Base-by-base conservation (phyloP, 805 yeast species). In the Candida dajiaensis region DNA sequence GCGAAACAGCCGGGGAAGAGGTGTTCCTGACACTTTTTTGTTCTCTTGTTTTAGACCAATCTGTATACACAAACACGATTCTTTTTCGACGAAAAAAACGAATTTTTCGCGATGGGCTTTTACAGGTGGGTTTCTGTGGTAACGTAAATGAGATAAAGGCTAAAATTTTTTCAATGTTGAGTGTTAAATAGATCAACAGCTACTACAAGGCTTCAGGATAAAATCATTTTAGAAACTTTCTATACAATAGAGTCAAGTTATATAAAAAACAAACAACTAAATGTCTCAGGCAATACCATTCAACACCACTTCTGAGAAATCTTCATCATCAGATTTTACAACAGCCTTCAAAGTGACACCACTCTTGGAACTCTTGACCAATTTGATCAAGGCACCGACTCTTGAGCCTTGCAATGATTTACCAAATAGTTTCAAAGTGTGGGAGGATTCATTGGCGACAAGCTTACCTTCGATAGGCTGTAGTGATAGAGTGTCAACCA, bases 401-500 rank as follows among this genome's bases (percentile, higher is more conserved):
- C 66, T 70, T 53, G 58, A 80, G 62, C 70, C 84, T 67, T 38
- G 66, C 49, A 70, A 65, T 19, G 56, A 80, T 69, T 85, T 85
- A 61, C 97, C 98, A 59, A 76, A 86, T 58, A 89, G 70, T 69
- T 89, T 89, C 69, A 94, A 73, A 12, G 78, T 72, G 63, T 90
- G 97, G 19, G 75, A 59, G 8, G 71, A 65, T 40, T 58, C 74
- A 46, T 58, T 70, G 21, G 80, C 65, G 52, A 78, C 84, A 45
- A 69, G 66, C 35, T 79, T 75, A 20, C 86, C 87, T 52, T 86
- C 95, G 58, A 87, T 70, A 29, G 97, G 81, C 71, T 78, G 68
- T 76, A 86, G 75, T 36, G 81, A 76, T 52, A 89, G 75, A 26
- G 68, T 67, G 35, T 63, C 61, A 45, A 75, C 66, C 44, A 90